phyloP scores from a whole-genome alignment of 2,329 filamentous ascomycete genomes.

The Penicillium sp. region DNA sequence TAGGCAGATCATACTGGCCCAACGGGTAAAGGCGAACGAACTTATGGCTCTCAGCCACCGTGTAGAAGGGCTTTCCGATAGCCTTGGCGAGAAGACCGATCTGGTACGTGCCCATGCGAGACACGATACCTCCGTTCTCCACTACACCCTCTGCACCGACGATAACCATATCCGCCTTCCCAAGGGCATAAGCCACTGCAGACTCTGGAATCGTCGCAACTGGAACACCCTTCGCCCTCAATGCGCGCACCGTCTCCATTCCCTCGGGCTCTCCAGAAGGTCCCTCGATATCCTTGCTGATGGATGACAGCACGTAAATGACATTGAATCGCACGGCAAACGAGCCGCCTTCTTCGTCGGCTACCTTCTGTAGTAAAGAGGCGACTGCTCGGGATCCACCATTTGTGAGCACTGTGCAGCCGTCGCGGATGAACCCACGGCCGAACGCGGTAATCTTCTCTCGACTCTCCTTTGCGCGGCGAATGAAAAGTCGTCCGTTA shows the following conservation, averaged over 20 bases:
- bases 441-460: slow-evolving; percentile 80
- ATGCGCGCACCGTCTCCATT: slow-evolving; percentile 66
- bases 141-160: slow-evolving; percentile 80
- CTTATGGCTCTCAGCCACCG: slow-evolving; percentile 94
- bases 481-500: slow-evolving; percentile 84
- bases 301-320: slow-evolving; percentile 66
- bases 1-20: slow-evolving; percentile 76
- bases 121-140: slow-evolving; percentile 91
- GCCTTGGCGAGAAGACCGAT: slow-evolving; percentile 77
- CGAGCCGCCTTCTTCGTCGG: slow-evolving; percentile 58
- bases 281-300: slow-evolving; percentile 28
- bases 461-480: slow-evolving; percentile 79
- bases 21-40: slow-evolving; percentile 86
- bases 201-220: slow-evolving; percentile 79
- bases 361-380: slow-evolving; percentile 71
- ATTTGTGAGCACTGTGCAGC: slow-evolving; percentile 81
- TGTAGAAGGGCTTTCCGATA: slow-evolving; percentile 77
- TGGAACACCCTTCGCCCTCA: slow-evolving; percentile 73
- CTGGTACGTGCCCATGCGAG: slow-evolving; percentile 81
- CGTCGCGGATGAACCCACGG: slow-evolving; percentile 74
- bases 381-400: slow-evolving; percentile 84
- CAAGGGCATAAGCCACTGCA: slow-evolving; percentile 76
- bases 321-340: slow-evolving; percentile 74
- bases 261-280: slow-evolving; percentile 58
- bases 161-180: slow-evolving; percentile 68